Evolutionary conservation across 2,329 filamentous ascomycete species (phyloP), one percentile per base, ranked within the genome.

Genomic region (Rhinocladiella mackenziei): DNA sequence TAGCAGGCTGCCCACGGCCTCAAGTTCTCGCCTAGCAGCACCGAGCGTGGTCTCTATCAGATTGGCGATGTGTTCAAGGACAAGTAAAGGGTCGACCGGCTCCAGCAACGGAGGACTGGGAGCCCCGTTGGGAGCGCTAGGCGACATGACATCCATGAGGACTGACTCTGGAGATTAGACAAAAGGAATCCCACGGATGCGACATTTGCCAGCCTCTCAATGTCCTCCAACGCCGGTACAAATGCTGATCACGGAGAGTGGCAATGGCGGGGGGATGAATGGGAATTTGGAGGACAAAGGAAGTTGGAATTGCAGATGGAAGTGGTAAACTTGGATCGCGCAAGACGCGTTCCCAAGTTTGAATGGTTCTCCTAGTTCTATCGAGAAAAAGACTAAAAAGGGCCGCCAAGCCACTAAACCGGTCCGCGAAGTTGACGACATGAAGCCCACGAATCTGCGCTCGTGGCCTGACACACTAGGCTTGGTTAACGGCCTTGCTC

Each of bases 1-100:
- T 51, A 98, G 75, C 66, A 98, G 73, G 70, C 87, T 96, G 51
- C 86, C 89, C 11, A 81, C 72, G 53, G 79, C 78, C 64, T 91
- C 81, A 42, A 98, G 79, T 62, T 98, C 91, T 51, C 80, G 74
- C 61, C 81, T 80, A 45, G 78, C 78, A 57, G 86, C 84, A 55
- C 86, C 86, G 35, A 91, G 76, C 53, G 84, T 84, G 45, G 86
- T 78, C 64, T 81, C 76, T 56, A 88, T 78, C 46, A 89, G 77
- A 48, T 80, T 75, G 28, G 76, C 75, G 50, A 91, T 72, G 65
- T 91, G 81, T 47, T 89, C 81, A 54, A 89, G 74, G 39, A 89
- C 74, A 56, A 78, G 70, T 53, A 70, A 72, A n/a, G 84, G 79
- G 59, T 89, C 84, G 62, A 86, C 61, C 39, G 64, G 56, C 36